Conservation (phyloP, 805 yeast species). For the Maudiozyma serrabonitensis region DNA sequence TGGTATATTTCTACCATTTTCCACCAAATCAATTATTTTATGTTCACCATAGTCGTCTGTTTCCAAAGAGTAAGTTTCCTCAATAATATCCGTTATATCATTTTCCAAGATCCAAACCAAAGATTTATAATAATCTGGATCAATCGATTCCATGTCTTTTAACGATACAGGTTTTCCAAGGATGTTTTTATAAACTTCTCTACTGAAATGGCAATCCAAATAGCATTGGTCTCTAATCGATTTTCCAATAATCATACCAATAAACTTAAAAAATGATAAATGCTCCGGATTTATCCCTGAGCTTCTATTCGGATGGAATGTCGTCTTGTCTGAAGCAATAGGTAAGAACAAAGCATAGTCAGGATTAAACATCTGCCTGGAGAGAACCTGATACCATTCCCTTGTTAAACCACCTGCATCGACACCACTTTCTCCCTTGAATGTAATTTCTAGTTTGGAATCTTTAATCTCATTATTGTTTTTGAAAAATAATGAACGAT, state of each 20-base stretch:
- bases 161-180: constrained; percentile 71
- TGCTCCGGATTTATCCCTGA: constrained; percentile 93
- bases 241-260: constrained; percentile 89
- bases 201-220: constrained; percentile 87
- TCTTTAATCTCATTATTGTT: constrained; percentile 61
- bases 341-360: constrained; percentile 89
- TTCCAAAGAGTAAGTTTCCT: constrained; percentile 89
- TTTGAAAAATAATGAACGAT: constrained; percentile 71
- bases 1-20: constrained; percentile 70
- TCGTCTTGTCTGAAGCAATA: constrained; percentile 82
- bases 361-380: constrained; percentile 93
- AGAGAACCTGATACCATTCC: constrained; percentile 93
- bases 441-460: constrained; percentile 67
- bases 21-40: constrained; percentile 70
- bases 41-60: constrained; percentile 90
- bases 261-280: constrained; percentile 82
- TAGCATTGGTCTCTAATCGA: constrained; percentile 82
- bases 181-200: constrained; percentile 87
- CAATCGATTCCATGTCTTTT: constrained; percentile 90
- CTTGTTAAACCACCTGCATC: constrained; percentile 98
- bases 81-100: constrained; percentile 90
- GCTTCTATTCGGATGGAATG: constrained; percentile 90
- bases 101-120: constrained; percentile 93
- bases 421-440: constrained; percentile 89
- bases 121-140: constrained; percentile 85